phyloP scores from a whole-genome alignment of 140 eudicot genomes.

The Bidens hawaiensis region DNA sequence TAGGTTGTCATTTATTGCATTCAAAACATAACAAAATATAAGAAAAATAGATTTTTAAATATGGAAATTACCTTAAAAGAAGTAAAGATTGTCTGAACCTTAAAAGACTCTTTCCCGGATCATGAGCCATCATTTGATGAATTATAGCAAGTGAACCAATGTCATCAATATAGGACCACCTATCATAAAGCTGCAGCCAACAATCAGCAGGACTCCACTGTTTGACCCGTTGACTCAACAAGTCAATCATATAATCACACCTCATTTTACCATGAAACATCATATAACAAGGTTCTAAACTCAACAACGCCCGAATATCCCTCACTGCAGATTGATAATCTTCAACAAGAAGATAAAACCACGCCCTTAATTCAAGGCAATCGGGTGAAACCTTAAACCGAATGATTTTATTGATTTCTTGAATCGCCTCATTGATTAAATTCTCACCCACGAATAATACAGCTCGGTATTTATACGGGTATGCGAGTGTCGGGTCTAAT shows the following conservation, averaged over 20 bases:
- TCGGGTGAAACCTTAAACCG: conserved; percentile 72
- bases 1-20: not conserved
- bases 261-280: conserved; percentile 73
- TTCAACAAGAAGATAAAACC: conserved; percentile 60
- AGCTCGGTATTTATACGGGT: conserved; percentile 71
- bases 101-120: conserved; percentile 72
- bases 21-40: not conserved
- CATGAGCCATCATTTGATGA: conserved; percentile 75
- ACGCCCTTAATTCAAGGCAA: conserved; percentile 78
- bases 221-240: conserved; percentile 46
- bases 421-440: conserved; percentile 46
- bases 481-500: conserved; percentile 70
- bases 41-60: not conserved
- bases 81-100: conserved; percentile 81
- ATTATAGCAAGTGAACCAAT: conserved; percentile 81
- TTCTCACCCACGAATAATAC: conserved; percentile 41
- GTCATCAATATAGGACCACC: conserved; percentile 91
- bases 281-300: conserved; percentile 66
- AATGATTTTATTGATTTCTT: conserved; percentile 59
- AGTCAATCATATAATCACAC: conserved; percentile 56
- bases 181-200: conserved; percentile 81
- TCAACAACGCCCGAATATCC: conserved; percentile 60
- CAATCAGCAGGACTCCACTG: conserved; percentile 83
- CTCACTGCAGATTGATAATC: conserved; percentile 68
- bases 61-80: conserved; percentile 51